Base-by-base conservation (phyloP, 768 basidiomycete genomes). In the Pulveroboletus frians region DNA sequence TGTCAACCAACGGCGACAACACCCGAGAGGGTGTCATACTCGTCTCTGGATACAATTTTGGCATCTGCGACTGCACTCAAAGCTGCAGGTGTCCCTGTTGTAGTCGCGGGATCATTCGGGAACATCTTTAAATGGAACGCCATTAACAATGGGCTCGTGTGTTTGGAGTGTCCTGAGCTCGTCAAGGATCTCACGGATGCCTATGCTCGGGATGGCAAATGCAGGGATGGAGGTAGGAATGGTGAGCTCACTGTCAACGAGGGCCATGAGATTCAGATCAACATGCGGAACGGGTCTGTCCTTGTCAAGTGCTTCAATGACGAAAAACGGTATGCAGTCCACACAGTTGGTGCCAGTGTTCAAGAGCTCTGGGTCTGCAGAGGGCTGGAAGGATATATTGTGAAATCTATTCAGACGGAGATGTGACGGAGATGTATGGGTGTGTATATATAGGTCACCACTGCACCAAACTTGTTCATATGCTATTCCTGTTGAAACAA, bases 111-210 rank as follows among this genome's bases (percentile, higher is more conserved):
- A 30, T 96, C 93, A 27, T 99, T 99, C 58, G 95, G 96, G 9
- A 96, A 99, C 67, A 98, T 98, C 62, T 99, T 96, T 79, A 97
- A 98, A 74, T 84, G 96, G 29, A 99, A 99, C 68, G 88, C 92
- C 15, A 98, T 98, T 73, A 99, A 99, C 73, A 98, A 99, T 64
- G 95, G 93, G 9, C 76, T 99, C 6, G 90, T 99, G 43, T 96
- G 96, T 63, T 69, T 97, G 39, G 95, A 98, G 70, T 87, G 83
- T 50, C 94, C 95, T 0, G 88, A 88, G 60, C 80, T 99, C 35
- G 86, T 98, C 15, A 70, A 73, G 15, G 92, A 96, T 57, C 73
- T 98, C 47, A 97, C 96, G 1, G 69, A 71, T 35, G 67, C 71
- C 40, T 91, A 85, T 63, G 87, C 84, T 0, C 83, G 80, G 66